These are phyloP conservation scores for Monilinia fructigena DNA, from an alignment of 2,329 filamentous ascomycete genomes.

Conservation along the genomic window DNA sequence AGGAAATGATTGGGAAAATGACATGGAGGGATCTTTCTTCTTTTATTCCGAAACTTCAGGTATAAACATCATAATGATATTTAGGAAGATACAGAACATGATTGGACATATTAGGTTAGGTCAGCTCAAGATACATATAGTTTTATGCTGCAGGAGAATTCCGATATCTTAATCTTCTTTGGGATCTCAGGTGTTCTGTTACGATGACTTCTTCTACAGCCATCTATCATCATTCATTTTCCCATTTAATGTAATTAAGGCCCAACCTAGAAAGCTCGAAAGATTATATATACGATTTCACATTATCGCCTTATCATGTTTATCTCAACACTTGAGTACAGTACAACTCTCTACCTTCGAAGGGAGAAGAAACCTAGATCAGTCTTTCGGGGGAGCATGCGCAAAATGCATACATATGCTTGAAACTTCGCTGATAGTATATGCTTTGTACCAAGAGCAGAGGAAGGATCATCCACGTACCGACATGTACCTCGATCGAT, in stretches of 20 bases:
- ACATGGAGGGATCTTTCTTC: background rate
- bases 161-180: background rate
- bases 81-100: background rate
- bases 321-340: background rate
- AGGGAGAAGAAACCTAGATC: background rate
- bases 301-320: background rate
- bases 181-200: background rate
- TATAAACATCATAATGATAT: slow-evolving; percentile 4
- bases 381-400: background rate
- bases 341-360: background rate
- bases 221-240: background rate
- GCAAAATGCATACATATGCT: background rate
- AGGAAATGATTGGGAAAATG: background rate
- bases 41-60: background rate
- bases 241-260: background rate
- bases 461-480: background rate
- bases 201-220: background rate
- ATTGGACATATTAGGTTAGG: background rate
- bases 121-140: background rate
- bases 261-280: background rate
- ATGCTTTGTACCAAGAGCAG: too few relatives aligned
- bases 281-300: background rate
- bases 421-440: too few relatives aligned
- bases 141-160: background rate
- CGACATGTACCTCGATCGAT: background rate